phyloP scores from a whole-genome alignment of 176 grass and related monocot genomes.

The Pharus latifolius region DNA sequence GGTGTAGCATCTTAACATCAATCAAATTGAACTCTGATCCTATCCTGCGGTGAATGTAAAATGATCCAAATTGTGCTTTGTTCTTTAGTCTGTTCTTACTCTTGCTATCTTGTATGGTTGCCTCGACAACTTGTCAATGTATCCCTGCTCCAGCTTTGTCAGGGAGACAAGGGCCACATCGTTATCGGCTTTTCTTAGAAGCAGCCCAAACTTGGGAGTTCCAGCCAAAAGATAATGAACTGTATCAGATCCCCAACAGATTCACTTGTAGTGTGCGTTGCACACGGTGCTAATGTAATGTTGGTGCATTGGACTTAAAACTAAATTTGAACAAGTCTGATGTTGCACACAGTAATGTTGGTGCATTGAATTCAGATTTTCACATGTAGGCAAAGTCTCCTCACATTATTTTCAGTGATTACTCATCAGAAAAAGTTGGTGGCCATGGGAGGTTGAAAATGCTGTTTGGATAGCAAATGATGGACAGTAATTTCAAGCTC shows the following conservation, averaged over 20 bases:
- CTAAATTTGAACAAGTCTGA: conserved; percentile 6
- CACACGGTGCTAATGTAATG: conserved; percentile 14
- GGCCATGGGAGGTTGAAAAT: background rate
- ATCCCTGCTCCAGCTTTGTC: conserved; percentile 14
- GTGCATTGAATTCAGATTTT: too few species aligned
- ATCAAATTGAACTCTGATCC: background rate
- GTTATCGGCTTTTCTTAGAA: conserved; percentile 24
- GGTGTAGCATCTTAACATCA: conserved; percentile 20
- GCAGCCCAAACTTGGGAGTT: background rate
- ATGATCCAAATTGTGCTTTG: conserved; percentile 16
- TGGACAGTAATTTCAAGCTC: background rate
- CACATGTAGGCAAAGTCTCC: background rate
- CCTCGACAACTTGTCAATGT: conserved; percentile 30
- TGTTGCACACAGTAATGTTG: too few species aligned
- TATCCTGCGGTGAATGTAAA: background rate
- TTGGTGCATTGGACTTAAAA: conserved; percentile 6
- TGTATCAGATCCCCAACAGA: conserved; percentile 12
- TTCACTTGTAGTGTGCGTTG: background rate
- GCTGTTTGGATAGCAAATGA: background rate
- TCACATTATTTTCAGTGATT: background rate
- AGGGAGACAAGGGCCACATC: background rate
- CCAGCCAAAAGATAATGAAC: conserved; percentile 5
- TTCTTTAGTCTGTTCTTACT: conserved; percentile 29
- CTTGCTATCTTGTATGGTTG: background rate
- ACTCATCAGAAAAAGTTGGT: background rate